Conservation (phyloP, 768 basidiomycete genomes). For the Boletus rubescentipes region DNA sequence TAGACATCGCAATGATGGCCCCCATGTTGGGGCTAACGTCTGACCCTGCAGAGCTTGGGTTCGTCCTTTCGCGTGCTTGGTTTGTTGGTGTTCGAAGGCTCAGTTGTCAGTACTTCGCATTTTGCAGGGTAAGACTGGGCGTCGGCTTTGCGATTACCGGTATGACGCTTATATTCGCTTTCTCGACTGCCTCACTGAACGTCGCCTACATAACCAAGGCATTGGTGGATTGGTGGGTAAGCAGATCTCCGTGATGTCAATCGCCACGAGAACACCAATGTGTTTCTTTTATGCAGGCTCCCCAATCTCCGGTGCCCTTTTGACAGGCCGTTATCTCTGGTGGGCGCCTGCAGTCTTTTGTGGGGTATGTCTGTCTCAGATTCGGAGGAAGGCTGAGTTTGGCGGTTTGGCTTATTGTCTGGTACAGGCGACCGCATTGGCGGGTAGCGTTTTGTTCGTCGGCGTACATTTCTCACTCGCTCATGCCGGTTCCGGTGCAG, state of each 20-base stretch:
- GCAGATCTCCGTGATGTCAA: neutral
- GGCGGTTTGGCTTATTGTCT: neutral
- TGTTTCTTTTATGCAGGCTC: slow-evolving; percentile 39
- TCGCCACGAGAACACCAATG: neutral
- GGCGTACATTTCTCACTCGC: too few species aligned
- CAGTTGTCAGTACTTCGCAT: too few species aligned
- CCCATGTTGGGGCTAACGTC: slow-evolving; percentile 48
- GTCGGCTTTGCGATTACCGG: slow-evolving; percentile 48
- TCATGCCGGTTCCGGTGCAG: too few species aligned
- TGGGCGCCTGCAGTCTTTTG: slow-evolving; percentile 56
- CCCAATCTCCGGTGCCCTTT: slow-evolving; percentile 56
- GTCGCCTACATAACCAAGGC: slow-evolving; percentile 8
- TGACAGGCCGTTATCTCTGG: slow-evolving; percentile 51
- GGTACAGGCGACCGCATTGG: slow-evolving; percentile 11
- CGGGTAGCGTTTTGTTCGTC: slow-evolving; percentile 1
- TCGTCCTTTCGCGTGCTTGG: slow-evolving; percentile 1
- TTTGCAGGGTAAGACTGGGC: slow-evolving; percentile 40
- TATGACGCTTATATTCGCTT: slow-evolving; percentile 9
- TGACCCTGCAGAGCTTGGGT: slow-evolving; percentile 53
- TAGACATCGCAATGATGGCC: slow-evolving; percentile 40
- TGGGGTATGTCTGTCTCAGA: slow-evolving; percentile 30
- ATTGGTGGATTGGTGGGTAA: slow-evolving; percentile 24
- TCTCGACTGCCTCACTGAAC: too few species aligned
- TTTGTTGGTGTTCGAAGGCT: neutral
- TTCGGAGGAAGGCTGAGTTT: neutral